These are phyloP conservation scores for Hyaloperonospora brassicae DNA, from an alignment of 352 stramenopile species.

Conservation along the genomic window DNA sequence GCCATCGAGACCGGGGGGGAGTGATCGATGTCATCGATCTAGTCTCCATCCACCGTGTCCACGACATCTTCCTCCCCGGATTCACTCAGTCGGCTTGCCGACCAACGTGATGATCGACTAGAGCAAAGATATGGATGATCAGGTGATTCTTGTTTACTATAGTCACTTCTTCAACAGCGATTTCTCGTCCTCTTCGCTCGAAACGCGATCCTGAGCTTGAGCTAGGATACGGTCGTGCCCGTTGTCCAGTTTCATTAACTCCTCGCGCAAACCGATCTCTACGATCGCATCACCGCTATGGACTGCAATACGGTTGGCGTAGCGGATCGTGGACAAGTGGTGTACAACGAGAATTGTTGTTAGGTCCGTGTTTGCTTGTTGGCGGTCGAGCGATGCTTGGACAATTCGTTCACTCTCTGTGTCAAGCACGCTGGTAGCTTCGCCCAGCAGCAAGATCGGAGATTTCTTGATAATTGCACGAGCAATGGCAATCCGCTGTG, in stretches of 20 bases:
- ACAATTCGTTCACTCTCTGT: conserved; percentile 32
- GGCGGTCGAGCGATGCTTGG: conserved; percentile 40
- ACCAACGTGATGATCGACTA: conserved; percentile 15
- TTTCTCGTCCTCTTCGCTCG: conserved; percentile 11
- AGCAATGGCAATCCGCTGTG: conserved; percentile 90
- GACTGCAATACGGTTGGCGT: conserved; percentile 78
- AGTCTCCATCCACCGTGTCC: conserved; percentile 1
- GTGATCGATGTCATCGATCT: conserved; percentile 20
- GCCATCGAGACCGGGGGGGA: conserved; percentile 26
- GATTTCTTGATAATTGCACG: conserved; percentile 87
- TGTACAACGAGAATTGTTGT: conserved; percentile 81
- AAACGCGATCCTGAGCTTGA: conserved; percentile 26
- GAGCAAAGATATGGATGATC: conserved; percentile 15
- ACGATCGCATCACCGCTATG: conserved; percentile 64
- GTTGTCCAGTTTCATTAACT: conserved; percentile 49
- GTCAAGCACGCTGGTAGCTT: conserved; percentile 29
- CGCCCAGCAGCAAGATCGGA: conserved; percentile 86
- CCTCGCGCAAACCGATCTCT: conserved; percentile 70
- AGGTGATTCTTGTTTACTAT: conserved; percentile 10
- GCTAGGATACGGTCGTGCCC: conserved; percentile 33
- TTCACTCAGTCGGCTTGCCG: conserved; percentile 20
- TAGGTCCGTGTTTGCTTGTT: conserved; percentile 39
- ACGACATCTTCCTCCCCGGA: conserved; percentile 18
- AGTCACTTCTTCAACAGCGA: conserved; percentile 3
- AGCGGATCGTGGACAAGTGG: conserved; percentile 83